phyloP scores from a whole-genome alignment of 257 asterid genomes.

The Ocimum tenuiflorum region DNA sequence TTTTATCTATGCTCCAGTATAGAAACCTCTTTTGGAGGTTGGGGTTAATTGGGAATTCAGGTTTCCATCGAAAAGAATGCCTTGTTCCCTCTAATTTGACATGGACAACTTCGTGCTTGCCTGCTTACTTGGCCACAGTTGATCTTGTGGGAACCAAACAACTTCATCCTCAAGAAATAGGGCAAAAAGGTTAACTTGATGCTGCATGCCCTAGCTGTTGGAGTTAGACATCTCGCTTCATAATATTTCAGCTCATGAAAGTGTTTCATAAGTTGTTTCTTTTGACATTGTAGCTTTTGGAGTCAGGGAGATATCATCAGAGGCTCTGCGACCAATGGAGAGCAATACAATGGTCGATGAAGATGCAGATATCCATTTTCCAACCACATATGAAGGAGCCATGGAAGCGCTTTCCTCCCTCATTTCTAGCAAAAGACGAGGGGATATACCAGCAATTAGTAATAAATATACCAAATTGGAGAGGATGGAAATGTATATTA shows the following conservation, averaged over 20 bases:
- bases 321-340: conserved; percentile 33
- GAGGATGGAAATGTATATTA: conserved; percentile 60
- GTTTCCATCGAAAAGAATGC: conserved; percentile 22
- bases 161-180: conserved; percentile 24
- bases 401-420: conserved; percentile 94
- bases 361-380: conserved; percentile 25
- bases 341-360: conserved; percentile 31
- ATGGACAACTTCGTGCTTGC: conserved; percentile 23
- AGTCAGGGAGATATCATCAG: conserved; percentile 27
- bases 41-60: conserved; percentile 25
- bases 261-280: conserved; percentile 2
- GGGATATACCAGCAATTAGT: conserved; percentile 30
- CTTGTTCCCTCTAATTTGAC: conserved; percentile 22
- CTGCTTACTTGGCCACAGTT: conserved; percentile 19
- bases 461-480: conserved; percentile 43
- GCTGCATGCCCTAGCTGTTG: background rate
- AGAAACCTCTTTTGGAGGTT: conserved; percentile 27
- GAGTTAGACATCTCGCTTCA: background rate
- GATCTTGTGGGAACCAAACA: conserved; percentile 25
- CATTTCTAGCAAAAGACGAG: conserved; percentile 53
- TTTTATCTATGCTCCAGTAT: conserved; percentile 42
- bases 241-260: background rate
- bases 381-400: conserved; percentile 58
- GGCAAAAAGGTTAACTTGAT: conserved; percentile 28
- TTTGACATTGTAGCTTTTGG: conserved; percentile 25